Conservation (phyloP, 495 filamentous ascomycete genomes). For the Xanthoparmelia taractica region DNA sequence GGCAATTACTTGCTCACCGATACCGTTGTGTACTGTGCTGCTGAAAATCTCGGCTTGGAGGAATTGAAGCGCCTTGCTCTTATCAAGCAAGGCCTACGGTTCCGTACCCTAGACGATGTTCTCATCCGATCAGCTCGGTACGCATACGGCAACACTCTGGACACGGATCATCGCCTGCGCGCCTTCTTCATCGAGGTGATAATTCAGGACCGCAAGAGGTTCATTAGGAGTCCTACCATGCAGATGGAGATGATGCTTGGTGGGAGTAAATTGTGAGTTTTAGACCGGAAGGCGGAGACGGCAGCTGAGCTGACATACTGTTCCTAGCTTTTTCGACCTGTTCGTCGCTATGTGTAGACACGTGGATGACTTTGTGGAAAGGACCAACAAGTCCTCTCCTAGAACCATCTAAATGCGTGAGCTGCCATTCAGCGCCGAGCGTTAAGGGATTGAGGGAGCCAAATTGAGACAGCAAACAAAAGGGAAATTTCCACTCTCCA, state of each 20-base stretch:
- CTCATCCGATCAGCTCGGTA: slow-evolving; percentile 86
- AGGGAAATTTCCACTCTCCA: slow-evolving; percentile 31
- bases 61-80: slow-evolving; percentile 82
- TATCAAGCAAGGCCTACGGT: slow-evolving; percentile 86
- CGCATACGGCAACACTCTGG: slow-evolving; percentile 88
- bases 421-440: slow-evolving; percentile 2
- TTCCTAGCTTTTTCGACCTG: slow-evolving; percentile 74
- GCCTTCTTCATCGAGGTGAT: slow-evolving; percentile 92
- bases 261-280: slow-evolving; percentile 56
- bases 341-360: slow-evolving; percentile 97
- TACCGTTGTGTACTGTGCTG: slow-evolving; percentile 86
- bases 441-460: slow-evolving; percentile 19
- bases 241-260: slow-evolving; percentile 94
- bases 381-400: slow-evolving; percentile 37
- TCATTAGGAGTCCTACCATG: slow-evolving; percentile 95
- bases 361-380: slow-evolving; percentile 78
- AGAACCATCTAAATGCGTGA: slow-evolving; percentile 34
- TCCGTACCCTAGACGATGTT: slow-evolving; percentile 73
- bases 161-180: slow-evolving; percentile 80
- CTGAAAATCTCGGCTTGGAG: slow-evolving; percentile 75
- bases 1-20: slow-evolving; percentile 72
- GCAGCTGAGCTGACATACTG: not conserved
- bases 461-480: slow-evolving; percentile 30
- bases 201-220: slow-evolving; percentile 85
- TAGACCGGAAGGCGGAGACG: not conserved